phyloP scores from a whole-genome alignment of 139 green algal species.

The Monoraphidium neglectum region DNA sequence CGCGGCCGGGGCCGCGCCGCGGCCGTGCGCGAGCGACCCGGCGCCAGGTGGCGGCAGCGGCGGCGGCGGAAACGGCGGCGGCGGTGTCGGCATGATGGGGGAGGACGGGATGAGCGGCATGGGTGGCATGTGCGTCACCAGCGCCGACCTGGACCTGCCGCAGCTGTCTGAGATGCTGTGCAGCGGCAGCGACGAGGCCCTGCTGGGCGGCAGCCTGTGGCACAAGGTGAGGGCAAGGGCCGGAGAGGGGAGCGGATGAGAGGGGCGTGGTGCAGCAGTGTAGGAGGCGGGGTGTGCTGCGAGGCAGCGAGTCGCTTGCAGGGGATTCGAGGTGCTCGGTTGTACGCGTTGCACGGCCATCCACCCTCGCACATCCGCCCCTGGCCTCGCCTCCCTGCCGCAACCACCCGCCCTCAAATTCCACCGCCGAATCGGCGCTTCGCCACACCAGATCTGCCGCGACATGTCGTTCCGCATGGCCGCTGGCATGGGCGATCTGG shows the following conservation, averaged over 20 bases:
- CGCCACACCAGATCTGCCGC: conserved; percentile 3
- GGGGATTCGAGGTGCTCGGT: too few relatives aligned
- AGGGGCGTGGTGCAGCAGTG: neutral
- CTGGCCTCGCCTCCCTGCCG: neutral
- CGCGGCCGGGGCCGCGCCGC: too few relatives aligned
- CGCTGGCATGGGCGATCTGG: neutral
- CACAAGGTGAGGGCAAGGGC: conserved; percentile 16
- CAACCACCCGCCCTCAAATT: neutral
- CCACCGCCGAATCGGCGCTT: neutral
- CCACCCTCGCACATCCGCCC: neutral
- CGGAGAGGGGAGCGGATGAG: neutral
- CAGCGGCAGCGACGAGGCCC: neutral
- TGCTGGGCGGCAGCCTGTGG: conserved; percentile 17
- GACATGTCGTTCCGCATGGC: conserved; percentile 23
- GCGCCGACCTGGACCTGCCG: conserved; percentile 6
- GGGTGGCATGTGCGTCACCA: neutral
- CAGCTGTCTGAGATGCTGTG: conserved; percentile 24
- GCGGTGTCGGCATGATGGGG: neutral
- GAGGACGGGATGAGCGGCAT: neutral
- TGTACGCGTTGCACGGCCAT: neutral
- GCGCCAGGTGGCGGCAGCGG: neutral
- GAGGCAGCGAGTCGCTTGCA: too few relatives aligned
- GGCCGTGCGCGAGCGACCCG: neutral
- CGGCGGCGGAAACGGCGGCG: neutral
- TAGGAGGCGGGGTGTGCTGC: too few relatives aligned